These are phyloP conservation scores for Trichophyton rubrum DNA, from an alignment of 2,329 filamentous ascomycete species.

Conservation along the genomic window DNA sequence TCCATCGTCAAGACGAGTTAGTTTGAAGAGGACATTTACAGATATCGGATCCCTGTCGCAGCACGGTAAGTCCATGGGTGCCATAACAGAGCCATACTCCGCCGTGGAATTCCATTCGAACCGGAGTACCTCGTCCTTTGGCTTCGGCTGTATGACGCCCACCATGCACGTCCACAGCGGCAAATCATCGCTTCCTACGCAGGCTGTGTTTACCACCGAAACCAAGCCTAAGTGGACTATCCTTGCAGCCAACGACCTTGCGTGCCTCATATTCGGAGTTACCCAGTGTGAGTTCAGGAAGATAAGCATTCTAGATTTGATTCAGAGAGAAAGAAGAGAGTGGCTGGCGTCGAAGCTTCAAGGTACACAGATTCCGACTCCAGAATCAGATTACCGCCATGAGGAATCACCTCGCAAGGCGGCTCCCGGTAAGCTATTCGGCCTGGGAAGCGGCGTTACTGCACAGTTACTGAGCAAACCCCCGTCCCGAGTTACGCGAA, in stretches of 20 bases:
- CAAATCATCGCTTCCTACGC: constrained; percentile 78
- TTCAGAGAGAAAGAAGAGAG: constrained; percentile 72
- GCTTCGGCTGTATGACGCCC: constrained; percentile 33
- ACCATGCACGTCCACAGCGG: constrained; percentile 77
- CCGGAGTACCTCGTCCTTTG: constrained; percentile 23
- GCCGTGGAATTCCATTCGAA: constrained; percentile 37
- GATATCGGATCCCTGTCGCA: constrained; percentile 63
- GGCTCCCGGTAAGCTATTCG: constrained; percentile 31
- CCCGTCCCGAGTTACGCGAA: constrained; percentile 41
- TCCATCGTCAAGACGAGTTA: constrained; percentile 49
- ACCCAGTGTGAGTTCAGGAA: constrained; percentile 91
- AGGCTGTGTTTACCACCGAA: constrained; percentile 97
- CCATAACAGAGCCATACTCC: constrained; percentile 68
- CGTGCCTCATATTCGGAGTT: constrained; percentile 96
- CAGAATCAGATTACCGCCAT: constrained; percentile 28
- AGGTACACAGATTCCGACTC: constrained; percentile 39
- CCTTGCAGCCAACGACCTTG: constrained; percentile 86
- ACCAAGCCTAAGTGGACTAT: constrained; percentile 87
- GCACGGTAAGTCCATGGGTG: constrained; percentile 74
- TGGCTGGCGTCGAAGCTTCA: constrained; percentile 83
- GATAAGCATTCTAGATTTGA: constrained; percentile 88
- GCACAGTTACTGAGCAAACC: constrained; percentile 80
- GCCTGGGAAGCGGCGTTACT: constrained; percentile 73
- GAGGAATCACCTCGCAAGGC: constrained; percentile 24
- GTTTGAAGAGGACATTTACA: constrained; percentile 75